Percentiles rank a stretch among this genome's conserved stretches.
These are phyloP conservation scores for Magnolia officinalis DNA, from an alignment of 164 flowering plant species.

Conservation along the genomic window DNA sequence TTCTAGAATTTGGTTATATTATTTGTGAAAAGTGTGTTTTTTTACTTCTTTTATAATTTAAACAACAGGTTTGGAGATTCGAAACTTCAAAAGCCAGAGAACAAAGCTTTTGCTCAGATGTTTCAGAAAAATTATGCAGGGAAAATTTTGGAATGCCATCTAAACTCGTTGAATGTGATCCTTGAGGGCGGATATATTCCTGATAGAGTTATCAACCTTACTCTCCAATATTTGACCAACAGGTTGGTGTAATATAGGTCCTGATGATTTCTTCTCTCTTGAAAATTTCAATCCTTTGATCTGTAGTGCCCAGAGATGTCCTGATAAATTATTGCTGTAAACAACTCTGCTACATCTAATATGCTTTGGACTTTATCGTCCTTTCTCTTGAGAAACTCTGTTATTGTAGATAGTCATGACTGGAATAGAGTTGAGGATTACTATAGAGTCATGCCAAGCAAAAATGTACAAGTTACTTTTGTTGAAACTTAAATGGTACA, in stretches of 20 bases:
- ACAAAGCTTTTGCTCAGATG: slow-evolving; percentile 89
- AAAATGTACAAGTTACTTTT: too few species aligned
- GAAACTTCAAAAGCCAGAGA: slow-evolving; percentile 87
- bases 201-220: slow-evolving; percentile 87
- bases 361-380: neutral
- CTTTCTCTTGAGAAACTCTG: neutral
- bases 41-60: neutral
- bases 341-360: too few species aligned
- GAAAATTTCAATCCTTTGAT: neutral
- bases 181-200: slow-evolving; percentile 94
- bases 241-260: slow-evolving; percentile 44
- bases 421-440: neutral
- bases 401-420: neutral
- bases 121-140: slow-evolving; percentile 93
- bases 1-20: neutral
- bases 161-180: slow-evolving; percentile 78
- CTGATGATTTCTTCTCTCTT: neutral
- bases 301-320: neutral
- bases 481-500: too few species aligned
- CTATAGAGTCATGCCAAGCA: neutral
- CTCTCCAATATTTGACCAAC: slow-evolving; percentile 91
- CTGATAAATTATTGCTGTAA: too few species aligned
- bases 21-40: neutral
- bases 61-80: slow-evolving; percentile 82
- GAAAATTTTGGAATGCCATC: slow-evolving; percentile 83